Conservation (phyloP, 306 rosid genomes). For the Cicer pinnatifidum region DNA sequence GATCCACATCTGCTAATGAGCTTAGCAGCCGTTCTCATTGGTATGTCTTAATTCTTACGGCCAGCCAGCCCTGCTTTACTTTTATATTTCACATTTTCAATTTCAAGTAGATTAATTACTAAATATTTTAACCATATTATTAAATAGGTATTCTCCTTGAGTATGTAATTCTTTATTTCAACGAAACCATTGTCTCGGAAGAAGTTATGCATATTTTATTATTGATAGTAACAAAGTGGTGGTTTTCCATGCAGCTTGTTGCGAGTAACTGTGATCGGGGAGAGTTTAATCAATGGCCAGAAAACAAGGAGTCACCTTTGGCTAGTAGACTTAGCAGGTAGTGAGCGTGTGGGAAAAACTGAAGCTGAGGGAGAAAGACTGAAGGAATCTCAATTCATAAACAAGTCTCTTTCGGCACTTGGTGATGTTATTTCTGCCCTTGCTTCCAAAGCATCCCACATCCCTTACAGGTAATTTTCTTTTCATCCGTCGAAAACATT, state of each 20-base stretch:
- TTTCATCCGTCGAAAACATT: background rate
- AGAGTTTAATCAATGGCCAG: conserved; percentile 76
- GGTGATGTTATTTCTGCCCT: conserved; percentile 96
- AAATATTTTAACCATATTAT: conserved; percentile 23
- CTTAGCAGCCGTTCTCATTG: conserved; percentile 98
- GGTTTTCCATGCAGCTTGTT: conserved; percentile 68
- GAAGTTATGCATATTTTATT: conserved; percentile 2
- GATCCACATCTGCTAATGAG: conserved; percentile 94
- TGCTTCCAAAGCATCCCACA: conserved; percentile 85
- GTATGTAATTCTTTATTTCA: conserved; percentile 2
- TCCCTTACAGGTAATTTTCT: conserved; percentile 82
- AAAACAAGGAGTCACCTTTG: conserved; percentile 89
- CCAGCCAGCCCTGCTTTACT: background rate
- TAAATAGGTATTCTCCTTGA: background rate
- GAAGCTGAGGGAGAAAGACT: conserved; percentile 98
- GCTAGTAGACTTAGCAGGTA: conserved; percentile 99
- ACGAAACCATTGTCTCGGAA: background rate
- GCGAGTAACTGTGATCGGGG: conserved; percentile 82
- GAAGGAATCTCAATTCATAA: conserved; percentile 95
- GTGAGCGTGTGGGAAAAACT: conserved; percentile 95
- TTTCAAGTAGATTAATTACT: background rate
- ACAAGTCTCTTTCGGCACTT: conserved; percentile 93
- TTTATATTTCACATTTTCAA: background rate
- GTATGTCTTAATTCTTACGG: conserved; percentile 49
- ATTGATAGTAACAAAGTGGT: conserved; percentile 40